phyloP scores from a whole-genome alignment of 306 rosid species.

The Alnus glutinosa region DNA sequence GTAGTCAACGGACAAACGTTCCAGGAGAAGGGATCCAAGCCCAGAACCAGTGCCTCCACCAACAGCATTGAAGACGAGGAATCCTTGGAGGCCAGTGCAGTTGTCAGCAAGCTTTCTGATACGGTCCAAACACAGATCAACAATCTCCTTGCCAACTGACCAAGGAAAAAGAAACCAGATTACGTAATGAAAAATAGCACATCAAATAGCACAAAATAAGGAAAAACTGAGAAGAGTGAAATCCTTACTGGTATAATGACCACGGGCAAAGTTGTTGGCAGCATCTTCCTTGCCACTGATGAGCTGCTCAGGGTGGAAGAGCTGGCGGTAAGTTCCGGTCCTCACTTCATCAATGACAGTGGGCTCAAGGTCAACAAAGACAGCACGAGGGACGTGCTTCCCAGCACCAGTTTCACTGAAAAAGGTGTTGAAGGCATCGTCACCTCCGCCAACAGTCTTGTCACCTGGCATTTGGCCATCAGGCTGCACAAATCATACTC shows the following conservation, averaged over 20 bases:
- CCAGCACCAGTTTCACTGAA: conserved; percentile 95
- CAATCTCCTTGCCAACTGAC: conserved; percentile 89
- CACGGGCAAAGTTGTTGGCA: conserved; percentile 97
- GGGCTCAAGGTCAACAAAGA: conserved; percentile 88
- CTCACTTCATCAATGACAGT: conserved; percentile 94
- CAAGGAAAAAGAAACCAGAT: background rate
- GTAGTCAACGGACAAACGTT: conserved; percentile 86
- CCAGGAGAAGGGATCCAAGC: conserved; percentile 83
- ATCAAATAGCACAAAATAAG: background rate
- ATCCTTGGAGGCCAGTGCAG: conserved; percentile 94
- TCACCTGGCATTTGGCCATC: conserved; percentile 97
- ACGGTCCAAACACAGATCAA: conserved; percentile 91
- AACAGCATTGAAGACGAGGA: conserved; percentile 86
- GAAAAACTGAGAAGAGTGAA: too few species aligned
- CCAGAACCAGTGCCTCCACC: conserved; percentile 99
- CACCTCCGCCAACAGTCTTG: conserved; percentile 79
- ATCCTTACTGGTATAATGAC: conserved; percentile 77
- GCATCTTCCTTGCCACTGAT: conserved; percentile 96
- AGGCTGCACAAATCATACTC: conserved; percentile 41
- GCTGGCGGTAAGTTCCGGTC: conserved; percentile 86
- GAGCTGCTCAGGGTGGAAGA: conserved; percentile 92
- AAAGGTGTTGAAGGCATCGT: conserved; percentile 91
- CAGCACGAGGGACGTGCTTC: conserved; percentile 83
- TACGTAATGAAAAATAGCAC: background rate
- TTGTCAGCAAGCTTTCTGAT: conserved; percentile 90